Percentiles rank a stretch among this genome's conserved stretches.
phyloP scores from a whole-genome alignment of 1,284 basidiomycete genomes.

The Fomitopsis schrenkii region DNA sequence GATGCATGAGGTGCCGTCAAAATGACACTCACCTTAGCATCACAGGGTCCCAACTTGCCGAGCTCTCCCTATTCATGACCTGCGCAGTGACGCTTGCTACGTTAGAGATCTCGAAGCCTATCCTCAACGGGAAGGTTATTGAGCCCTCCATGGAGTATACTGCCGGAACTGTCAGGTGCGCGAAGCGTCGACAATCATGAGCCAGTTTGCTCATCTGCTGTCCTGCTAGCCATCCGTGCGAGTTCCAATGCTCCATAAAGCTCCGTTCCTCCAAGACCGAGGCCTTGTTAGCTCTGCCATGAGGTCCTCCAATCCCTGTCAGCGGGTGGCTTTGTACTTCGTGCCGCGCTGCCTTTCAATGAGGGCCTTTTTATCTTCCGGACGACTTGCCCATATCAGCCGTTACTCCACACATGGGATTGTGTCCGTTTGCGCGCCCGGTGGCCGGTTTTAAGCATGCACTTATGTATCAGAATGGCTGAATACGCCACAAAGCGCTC shows the following conservation, averaged over 20 bases:
- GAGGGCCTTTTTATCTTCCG: too few relatives aligned
- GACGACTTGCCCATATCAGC: too few relatives aligned
- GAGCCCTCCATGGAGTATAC: slow-evolving; percentile 23
- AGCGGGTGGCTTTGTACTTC: too few relatives aligned
- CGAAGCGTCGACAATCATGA: neutral
- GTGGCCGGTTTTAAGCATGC: too few relatives aligned
- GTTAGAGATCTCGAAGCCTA: slow-evolving; percentile 26
- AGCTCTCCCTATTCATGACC: slow-evolving; percentile 28
- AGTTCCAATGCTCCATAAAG: slow-evolving; percentile 28
- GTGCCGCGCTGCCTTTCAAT: too few relatives aligned
- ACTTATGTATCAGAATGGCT: too few relatives aligned
- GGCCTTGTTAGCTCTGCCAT: slow-evolving; percentile 7
- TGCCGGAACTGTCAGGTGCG: slow-evolving; percentile 20
- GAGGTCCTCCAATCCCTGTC: too few relatives aligned
- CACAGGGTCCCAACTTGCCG: slow-evolving; percentile 26
- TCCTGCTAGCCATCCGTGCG: slow-evolving; percentile 21
- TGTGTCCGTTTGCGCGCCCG: too few relatives aligned
- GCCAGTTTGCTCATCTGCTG: neutral
- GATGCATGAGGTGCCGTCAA: too few relatives aligned
- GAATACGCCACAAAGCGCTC: too few relatives aligned
- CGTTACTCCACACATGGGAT: too few relatives aligned
- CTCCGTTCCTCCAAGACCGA: slow-evolving; percentile 21
- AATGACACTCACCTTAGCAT: neutral
- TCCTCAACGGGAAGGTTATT: slow-evolving; percentile 20
- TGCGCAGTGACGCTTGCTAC: slow-evolving; percentile 28